These are phyloP conservation scores for Calonectria pauciramosa DNA, from an alignment of 2,329 filamentous ascomycete genomes.

Conservation along the genomic window DNA sequence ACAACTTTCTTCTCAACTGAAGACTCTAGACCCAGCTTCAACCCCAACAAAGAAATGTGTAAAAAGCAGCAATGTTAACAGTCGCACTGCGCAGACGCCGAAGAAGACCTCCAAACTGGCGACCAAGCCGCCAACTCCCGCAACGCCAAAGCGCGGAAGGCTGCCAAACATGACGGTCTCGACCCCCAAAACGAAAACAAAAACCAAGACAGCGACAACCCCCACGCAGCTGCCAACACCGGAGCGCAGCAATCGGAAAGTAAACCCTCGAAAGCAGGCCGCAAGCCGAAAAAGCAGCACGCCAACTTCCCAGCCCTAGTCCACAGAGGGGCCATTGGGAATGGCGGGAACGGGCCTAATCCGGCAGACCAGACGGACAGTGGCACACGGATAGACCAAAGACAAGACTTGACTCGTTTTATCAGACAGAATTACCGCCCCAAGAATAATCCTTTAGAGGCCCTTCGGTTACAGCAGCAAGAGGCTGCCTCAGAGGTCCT, in stretches of 20 bases:
- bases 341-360: constrained; percentile 3
- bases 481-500: neutral
- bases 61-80: constrained; percentile 51
- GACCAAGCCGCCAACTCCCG: constrained; percentile 31
- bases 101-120: constrained; percentile 35
- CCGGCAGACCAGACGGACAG: neutral
- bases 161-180: constrained; percentile 23
- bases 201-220: constrained; percentile 12
- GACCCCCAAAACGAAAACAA: constrained; percentile 45
- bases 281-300: constrained; percentile 20
- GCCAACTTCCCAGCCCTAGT: neutral
- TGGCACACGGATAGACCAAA: neutral
- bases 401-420: constrained; percentile 27
- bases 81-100: constrained; percentile 47
- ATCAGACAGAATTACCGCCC: constrained; percentile 32
- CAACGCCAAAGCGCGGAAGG: constrained; percentile 36
- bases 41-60: constrained; percentile 44
- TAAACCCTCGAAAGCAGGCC: constrained; percentile 10
- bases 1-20: constrained; percentile 43
- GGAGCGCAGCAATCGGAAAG: constrained; percentile 26
- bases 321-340: constrained; percentile 4
- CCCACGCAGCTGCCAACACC: constrained; percentile 26
- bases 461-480: constrained; percentile 12
- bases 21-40: constrained; percentile 36
- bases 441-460: neutral